Base-by-base conservation (phyloP, 345 rosid genomes). In the Citrus australasica region DNA sequence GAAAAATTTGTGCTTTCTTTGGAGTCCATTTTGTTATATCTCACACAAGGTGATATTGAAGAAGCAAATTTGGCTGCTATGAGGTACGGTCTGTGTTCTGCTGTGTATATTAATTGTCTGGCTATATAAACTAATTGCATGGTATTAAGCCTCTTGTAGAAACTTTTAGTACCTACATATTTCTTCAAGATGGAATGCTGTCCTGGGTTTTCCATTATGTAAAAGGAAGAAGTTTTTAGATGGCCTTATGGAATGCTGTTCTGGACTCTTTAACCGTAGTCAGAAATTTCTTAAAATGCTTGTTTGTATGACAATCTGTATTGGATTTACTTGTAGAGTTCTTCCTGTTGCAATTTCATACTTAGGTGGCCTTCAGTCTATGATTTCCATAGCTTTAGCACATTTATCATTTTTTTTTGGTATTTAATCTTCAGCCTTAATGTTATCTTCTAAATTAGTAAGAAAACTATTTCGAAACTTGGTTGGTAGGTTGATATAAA, bases 21-120 rank as follows among this genome's bases (percentile, higher is more conserved):
- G 86, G 96, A 93, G 88, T 89, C 85, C 72, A 88, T 93, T 65
- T 82, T 90, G 68, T 89, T 86, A 79, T 84, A 80, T 69, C 80
- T 93, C 80, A 73, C 75, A 28, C 82, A 66, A 76, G 94, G 90
- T 63, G 62, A 86, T 82, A 80, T 84, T 25, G 84, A 72, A n/a
- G 91, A 81, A 56, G 96, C 93, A n/a, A 80, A 85, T 71, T 83
- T 75, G 58, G 85, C 86, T 87, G 87, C 85, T 59, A 46, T 82
- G 59, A 84, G 91, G 98, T 93, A 91, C 13, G 7, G 16, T 75
- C 68, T 60, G 74, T 32, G 38, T 48, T 56, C 64, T 67, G 10
- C 19, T 59, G 2, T 58, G 16, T 40, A n/a, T 62, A 38, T 13
- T 53, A 51, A 72, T 56, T 62, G 55, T 9, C 8, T 24, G 33